Evolutionary conservation across 2,329 filamentous ascomycete species (phyloP).

Genomic region (Botryosphaeria agaves): DNA sequence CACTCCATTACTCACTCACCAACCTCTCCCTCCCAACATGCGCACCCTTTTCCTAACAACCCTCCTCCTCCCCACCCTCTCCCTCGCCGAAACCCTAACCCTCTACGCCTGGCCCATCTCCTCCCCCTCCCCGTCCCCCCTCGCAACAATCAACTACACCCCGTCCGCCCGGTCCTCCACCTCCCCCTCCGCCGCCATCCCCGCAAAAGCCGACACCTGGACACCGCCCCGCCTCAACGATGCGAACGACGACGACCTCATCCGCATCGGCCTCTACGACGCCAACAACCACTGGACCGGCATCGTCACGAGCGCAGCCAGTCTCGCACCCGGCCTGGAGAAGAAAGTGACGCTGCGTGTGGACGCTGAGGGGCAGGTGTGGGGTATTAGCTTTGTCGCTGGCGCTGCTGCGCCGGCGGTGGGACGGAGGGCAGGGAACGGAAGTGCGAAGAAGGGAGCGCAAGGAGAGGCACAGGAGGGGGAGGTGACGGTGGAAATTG

Average conservation of each 20-base stretch:
- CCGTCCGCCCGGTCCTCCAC: conserved; percentile 20
- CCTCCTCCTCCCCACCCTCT: conserved; percentile 15
- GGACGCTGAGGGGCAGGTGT: conserved; percentile 23
- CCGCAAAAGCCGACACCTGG: conserved; percentile 17
- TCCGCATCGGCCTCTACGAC: conserved; percentile 26
- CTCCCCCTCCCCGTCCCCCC: conserved; percentile 15
- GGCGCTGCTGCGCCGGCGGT: too few species aligned
- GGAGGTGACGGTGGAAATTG: conserved; percentile 24
- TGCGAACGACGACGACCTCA: conserved; percentile 18
- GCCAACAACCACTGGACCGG: conserved; percentile 22
- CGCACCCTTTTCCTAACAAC: conserved; percentile 16
- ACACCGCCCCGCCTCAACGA: conserved; percentile 17
- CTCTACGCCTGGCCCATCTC: conserved; percentile 18
- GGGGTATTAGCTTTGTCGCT: conserved; percentile 27
- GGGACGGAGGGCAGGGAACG: conserved; percentile 3
- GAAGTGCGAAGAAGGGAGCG: conserved; percentile 4
- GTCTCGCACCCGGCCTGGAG: conserved; percentile 22
- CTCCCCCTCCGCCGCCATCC: conserved; percentile 15
- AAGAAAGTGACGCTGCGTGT: conserved; percentile 27
- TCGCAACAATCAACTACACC: conserved; percentile 26
- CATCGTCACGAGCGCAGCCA: conserved; percentile 26
- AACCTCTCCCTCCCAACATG: conserved; percentile 11
- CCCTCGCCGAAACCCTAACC: conserved; percentile 11
- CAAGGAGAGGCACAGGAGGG: conserved; percentile 9
- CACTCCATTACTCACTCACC: background rate